Base-by-base conservation (phyloP, 129 eudicot species). In the Chrysanthemum lavandulifolium region DNA sequence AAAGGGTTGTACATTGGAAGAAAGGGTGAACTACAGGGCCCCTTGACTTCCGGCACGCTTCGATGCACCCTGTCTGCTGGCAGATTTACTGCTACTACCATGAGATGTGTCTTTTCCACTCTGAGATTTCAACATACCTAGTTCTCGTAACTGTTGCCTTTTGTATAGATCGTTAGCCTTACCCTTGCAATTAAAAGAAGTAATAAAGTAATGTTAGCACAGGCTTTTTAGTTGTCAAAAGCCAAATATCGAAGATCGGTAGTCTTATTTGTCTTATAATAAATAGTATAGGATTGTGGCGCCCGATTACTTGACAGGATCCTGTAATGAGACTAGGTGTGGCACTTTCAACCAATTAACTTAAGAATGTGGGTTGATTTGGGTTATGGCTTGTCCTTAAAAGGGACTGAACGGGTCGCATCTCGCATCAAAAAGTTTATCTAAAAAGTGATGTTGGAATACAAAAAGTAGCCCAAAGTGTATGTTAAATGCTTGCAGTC, bases 131-230 rank as follows among this genome's bases (percentile, higher is more conserved):
- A 90, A 73, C 82, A 87, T 66, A 1, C 91, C 91, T 2, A 87
- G 86, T 78, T 90, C 96, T 73, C 81, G 68, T 10, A 90, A 82
- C 73, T 90, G 94, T 54, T 83, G 88, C 78, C 82, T 77, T 68
- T 85, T 87, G 33, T 81, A 82, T 59, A 77, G 8, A 76, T 90
- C 96, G 70, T 57, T 82, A 3, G 96, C 81, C 59, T 85, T 81
- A 31, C 84, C 85, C 96, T 72, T 87, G 82, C 79, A 74, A 16
- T 52, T 48, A 56, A 10, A 73, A 74, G 7, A 54, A 19, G 14
- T 63, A 15, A 73, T 33, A 50, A 58, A 5, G 13, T 11, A 53
- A 15, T 40, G 51, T 73, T 52, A 74, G 53, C 18, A 40, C 13
- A 1, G 2, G 47, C n/a, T 9, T 43, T 40, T 56, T 71, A 56